Base-by-base conservation (phyloP, 2,329 filamentous ascomycete genomes). In the Nothophoma quercina region DNA sequence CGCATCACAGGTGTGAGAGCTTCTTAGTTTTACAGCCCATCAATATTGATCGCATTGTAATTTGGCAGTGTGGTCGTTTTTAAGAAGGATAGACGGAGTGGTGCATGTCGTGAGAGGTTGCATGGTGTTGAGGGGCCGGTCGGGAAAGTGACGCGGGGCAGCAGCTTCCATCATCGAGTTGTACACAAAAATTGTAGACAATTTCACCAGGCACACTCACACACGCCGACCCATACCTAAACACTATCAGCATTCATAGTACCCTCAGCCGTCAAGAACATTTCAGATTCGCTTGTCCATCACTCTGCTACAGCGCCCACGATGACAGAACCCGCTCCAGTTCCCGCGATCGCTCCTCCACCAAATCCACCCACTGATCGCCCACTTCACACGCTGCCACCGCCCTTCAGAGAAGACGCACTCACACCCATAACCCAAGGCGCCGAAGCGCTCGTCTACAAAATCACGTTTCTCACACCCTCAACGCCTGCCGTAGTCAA, bases 381-480 rank as follows among this genome's bases (percentile, higher is more conserved):
- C n/a, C 67, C 67, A 4, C 54, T 67, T 2, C 68, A 70, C 54
- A 65, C 60, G 2, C 64, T 68, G 30, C 67, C 69, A 0, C 30
- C 63, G 0, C 66, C 68, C 29, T 73, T 73, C 60, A 51, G 58
- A 78, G 83, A 84, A 71, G 79, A 83, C 56, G 79, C 85, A 30
- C 86, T 91, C 58, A 75, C 72, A 40, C 89, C 96, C 68, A 85
- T 98, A 64, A 88, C 91, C 51, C 95, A 98, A 82, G 95, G 95
- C 77, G 95, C 95, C 71, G 95, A 99, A 84, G 93, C 91, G 55
- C 91, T 93, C 60, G 85, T 99, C 70, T 98, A 96, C 85, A 88
- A 87, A 74, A 93, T 91, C 15, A 87, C 85, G 48, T 96, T 91
- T 77, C 87, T 97, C 47, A 73, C 83, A 1, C 83, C 89, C 30